A percentile compares a stretch with the other conserved stretches of the same genome.
Conservation (phyloP, 1,284 basidiomycete genomes). For the Ustilago sp. region DNA sequence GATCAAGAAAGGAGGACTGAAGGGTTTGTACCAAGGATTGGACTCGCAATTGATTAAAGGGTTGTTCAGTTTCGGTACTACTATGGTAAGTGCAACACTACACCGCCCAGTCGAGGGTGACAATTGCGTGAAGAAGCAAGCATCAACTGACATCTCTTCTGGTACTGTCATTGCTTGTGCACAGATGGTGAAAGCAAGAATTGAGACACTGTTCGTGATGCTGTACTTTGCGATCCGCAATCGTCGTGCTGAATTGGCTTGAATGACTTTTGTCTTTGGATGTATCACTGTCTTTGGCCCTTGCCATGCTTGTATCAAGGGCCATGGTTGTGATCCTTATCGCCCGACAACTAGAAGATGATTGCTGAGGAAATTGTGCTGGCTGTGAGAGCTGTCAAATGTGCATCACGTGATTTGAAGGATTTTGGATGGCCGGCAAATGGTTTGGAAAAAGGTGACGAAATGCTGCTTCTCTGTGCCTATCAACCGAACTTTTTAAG, state of each 20-base stretch:
- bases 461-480: constrained; percentile 8
- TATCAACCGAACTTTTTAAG: not conserved
- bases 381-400: not conserved
- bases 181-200: constrained; percentile 58
- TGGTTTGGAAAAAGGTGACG: not conserved
- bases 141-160: not conserved
- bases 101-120: not conserved
- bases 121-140: not conserved
- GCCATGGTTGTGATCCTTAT: not conserved
- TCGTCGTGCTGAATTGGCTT: constrained; percentile 13
- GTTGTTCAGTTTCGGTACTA: constrained; percentile 57
- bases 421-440: not conserved
- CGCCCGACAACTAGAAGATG: not conserved
- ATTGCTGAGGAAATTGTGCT: constrained; percentile 2
- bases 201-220: constrained; percentile 56
- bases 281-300: not conserved
- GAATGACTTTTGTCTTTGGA: not conserved
- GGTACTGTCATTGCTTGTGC: not conserved
- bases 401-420: not conserved
- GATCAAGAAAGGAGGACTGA: constrained; percentile 44
- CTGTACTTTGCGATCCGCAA: constrained; percentile 44
- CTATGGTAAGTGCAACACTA: constrained; percentile 47
- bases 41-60: constrained; percentile 63
- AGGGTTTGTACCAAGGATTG: constrained; percentile 60
- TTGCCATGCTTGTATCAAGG: no score